phyloP scores from a whole-genome alignment of 208 protist genomes.

The Crithidia mellificae region DNA sequence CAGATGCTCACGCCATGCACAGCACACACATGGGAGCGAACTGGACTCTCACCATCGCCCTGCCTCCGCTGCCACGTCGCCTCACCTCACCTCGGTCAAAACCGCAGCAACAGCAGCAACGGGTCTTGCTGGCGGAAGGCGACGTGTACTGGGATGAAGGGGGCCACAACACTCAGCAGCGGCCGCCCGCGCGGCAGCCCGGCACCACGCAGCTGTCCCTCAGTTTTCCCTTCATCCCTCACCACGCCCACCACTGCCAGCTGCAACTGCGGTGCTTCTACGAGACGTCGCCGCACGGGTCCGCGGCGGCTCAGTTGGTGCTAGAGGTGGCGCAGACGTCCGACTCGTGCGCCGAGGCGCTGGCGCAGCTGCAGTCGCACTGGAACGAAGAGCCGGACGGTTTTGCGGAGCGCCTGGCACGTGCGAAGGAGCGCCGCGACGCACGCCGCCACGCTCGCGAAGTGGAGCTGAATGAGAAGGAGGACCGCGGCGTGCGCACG shows the following conservation, averaged over 20 bases:
- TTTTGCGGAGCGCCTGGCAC: constrained; percentile 14
- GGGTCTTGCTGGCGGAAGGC: constrained; percentile 50
- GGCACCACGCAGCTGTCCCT: not conserved
- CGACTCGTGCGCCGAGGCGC: constrained; percentile 23
- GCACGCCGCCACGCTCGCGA: constrained; percentile 16
- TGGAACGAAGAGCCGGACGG: constrained; percentile 32
- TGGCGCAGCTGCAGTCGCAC: constrained; percentile 31
- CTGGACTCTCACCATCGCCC: constrained; percentile 32
- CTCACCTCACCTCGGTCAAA: not conserved
- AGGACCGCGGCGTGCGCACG: constrained; percentile 23
- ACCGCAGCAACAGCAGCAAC: too few species aligned
- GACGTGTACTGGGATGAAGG: constrained; percentile 61
- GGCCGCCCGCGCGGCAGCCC: constrained; percentile 10
- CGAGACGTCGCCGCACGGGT: not conserved
- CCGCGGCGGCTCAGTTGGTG: constrained; percentile 10
- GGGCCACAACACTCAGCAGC: constrained; percentile 38
- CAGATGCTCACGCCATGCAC: constrained; percentile 4
- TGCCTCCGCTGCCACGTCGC: constrained; percentile 20
- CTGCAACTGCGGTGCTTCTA: constrained; percentile 31
- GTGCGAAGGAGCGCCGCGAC: constrained; percentile 14
- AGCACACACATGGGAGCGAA: constrained; percentile 37
- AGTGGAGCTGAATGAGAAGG: constrained; percentile 18
- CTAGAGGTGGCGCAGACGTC: constrained; percentile 31
- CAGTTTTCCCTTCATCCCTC: constrained; percentile 14
- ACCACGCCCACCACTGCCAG: constrained; percentile 22